Base-by-base conservation (phyloP, 140 eudicot species). In the Ambrosia hybrid region DNA sequence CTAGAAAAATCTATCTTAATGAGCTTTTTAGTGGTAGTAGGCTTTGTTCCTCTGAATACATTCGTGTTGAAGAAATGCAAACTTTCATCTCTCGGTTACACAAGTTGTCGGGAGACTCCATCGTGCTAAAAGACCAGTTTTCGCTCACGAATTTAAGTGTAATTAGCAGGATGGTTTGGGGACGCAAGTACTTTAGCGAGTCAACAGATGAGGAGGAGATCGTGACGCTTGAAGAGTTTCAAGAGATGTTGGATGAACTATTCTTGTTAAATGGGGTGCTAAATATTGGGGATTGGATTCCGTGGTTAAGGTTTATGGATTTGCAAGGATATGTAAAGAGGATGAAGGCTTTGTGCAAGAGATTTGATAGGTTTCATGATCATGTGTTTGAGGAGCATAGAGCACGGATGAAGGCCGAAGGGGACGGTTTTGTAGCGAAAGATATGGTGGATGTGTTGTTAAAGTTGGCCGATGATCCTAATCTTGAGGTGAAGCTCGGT, bases 201-300 rank as follows among this genome's bases (percentile, higher is more conserved):
- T 64, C 68, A 15, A 15, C 41, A 41, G 73, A 43, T 12, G 66
- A 77, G 11, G 39, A 67, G 6, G 77, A 70, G 55, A 65, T 59
- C 3, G 64, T 77, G 62, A 65, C 67, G 2, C 39, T 71, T 17
- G 82, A 67, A 38, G 91, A 81, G 55, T 57, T 88, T 55, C 75
- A 65, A 62, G 81, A 72, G 39, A 76, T 84, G 86, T 26, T 86
- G 26, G 84, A 81, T 9, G 89, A 88, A 63, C 67, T 76, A 72
- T 79, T 79, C 55, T 36, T 72, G 67, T 70, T 83, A 3, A 75
- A 57, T 38, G 96, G 88, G 0, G 89, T 65, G 70, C 60, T 86
- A 4, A 86, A 83, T 41, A n/a, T 83, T 6, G 96, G 92, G 2
- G 89, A 88, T 37, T 88, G 91, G 91, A 81, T 88, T 26, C 87